Evolutionary conservation across 805 yeast species (phyloP).

Genomic region (Saccharomycopsis schoenii): DNA sequence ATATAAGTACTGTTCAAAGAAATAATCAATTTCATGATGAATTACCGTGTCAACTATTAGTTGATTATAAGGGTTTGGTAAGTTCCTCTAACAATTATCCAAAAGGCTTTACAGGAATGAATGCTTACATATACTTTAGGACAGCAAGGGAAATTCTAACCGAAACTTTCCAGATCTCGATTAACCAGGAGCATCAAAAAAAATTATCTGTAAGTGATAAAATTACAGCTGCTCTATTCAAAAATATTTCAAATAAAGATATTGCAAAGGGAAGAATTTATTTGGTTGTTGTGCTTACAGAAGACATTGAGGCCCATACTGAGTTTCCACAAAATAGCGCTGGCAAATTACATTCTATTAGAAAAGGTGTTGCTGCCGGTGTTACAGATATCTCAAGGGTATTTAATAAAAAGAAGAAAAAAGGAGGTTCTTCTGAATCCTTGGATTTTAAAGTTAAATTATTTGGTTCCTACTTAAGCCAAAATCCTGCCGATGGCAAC

Average conservation of each 20-base stretch:
- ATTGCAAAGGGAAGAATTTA: constrained; percentile 57
- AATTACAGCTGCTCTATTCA: constrained; percentile 69
- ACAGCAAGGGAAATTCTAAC: constrained; percentile 55
- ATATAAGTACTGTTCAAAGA: constrained; percentile 33
- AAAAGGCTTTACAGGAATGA: constrained; percentile 59
- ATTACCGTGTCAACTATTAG: constrained; percentile 51
- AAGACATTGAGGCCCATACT: constrained; percentile 43
- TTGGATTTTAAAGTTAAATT: constrained; percentile 64
- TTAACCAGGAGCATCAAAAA: constrained; percentile 45
- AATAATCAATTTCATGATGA: constrained; percentile 39
- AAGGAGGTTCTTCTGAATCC: constrained; percentile 49
- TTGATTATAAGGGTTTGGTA: constrained; percentile 63
- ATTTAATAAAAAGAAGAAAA: constrained; percentile 55
- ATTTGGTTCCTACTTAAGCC: constrained; percentile 56
- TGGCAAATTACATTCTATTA: constrained; percentile 24
- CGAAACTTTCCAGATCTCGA: constrained; percentile 67
- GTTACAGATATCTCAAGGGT: constrained; percentile 76
- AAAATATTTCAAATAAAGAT: constrained; percentile 62
- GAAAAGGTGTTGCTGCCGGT: constrained; percentile 83
- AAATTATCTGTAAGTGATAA: constrained; percentile 39
- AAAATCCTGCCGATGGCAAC: constrained; percentile 35
- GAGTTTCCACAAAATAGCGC: constrained; percentile 10
- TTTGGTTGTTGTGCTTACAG: constrained; percentile 67
- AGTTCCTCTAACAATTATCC: constrained; percentile 52
- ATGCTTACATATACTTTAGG: constrained; percentile 63